Evolutionary conservation across 1,284 basidiomycete genomes (phyloP), one percentile per base, ranked within the genome.

Genomic region (Irpex rosettiformis): DNA sequence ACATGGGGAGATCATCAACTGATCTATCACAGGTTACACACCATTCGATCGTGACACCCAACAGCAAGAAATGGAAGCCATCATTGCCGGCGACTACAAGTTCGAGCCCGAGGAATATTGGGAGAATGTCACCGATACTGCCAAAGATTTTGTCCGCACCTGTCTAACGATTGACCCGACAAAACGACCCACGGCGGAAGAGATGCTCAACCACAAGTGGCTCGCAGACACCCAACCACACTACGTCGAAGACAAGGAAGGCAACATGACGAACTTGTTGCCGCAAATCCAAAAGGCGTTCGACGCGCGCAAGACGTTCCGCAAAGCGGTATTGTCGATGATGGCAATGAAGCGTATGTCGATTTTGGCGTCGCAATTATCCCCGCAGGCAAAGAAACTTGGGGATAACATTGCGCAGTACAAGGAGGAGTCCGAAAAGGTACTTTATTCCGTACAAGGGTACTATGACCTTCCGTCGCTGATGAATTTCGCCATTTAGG

Each of bases 31-130:
- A 74, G 75, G 94, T 6, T 96, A 96, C 77, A 97, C 94, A 1
- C 94, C 94, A 1, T 96, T 96, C 72, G 95, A 98, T 73, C 86
- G 93, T 43, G 94, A 97, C 61, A 87, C 81, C 4, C 93, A 93
- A 69, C 88, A 88, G 68, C 83, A 86, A 64, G 93, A 95, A 74
- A 94, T 93, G 91, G 88, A 95, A 69, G 95, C 95, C 16, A 97
- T 97, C 77, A 86, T 94, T 60, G 84, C 84, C 1, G 95, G 94
- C 21, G 91, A 96, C 74, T 97, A 93, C 77, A 88, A 86, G 70
- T 97, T 96, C 69, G 93, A 94, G 73, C 94, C 94, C 6, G 81
- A 75, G 60, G 92, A 95, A 70, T 95, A 95, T 75, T 96, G 94
- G 94, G 79, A 74, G 47, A 91, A 90, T 61, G 91, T 94, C 3